phyloP scores from a whole-genome alignment of 2,329 filamentous ascomycete species.

The Botrytis porri region DNA sequence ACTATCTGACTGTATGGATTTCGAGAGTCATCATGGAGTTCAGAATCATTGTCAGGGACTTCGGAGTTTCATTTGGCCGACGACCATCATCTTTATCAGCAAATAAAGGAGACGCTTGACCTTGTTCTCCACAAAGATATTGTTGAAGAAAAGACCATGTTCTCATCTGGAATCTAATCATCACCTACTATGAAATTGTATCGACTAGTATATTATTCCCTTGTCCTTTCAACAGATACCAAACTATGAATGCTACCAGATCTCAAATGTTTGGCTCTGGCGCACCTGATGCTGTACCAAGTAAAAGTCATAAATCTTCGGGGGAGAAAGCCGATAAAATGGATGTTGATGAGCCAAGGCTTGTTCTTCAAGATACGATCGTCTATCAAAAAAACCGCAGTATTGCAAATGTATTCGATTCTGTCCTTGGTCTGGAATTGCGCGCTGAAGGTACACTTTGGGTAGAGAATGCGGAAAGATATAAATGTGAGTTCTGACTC shows the following conservation, averaged over 20 bases:
- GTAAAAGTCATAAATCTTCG: background rate
- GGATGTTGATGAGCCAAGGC: slow-evolving; percentile 11
- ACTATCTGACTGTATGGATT: background rate
- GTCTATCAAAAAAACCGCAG: slow-evolving; percentile 1
- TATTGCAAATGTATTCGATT: slow-evolving; percentile 11
- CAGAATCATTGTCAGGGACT: background rate
- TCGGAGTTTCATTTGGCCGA: background rate
- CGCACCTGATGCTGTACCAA: background rate
- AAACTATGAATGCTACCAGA: background rate
- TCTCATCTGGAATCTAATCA: background rate
- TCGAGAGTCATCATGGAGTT: background rate
- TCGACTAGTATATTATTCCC: background rate
- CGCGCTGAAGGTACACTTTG: slow-evolving; percentile 13
- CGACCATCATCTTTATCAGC: background rate
- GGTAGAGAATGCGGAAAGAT: slow-evolving; percentile 16
- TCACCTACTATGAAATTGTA: too few relatives aligned
- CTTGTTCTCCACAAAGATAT: background rate
- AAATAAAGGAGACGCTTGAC: background rate
- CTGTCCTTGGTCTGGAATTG: background rate
- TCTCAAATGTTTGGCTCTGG: background rate
- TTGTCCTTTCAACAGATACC: background rate
- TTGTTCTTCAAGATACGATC: slow-evolving; percentile 15
- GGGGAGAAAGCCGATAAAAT: background rate
- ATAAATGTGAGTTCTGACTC: slow-evolving; percentile 8
- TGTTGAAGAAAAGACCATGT: background rate